Evolutionary conservation across 108 stramenopile species (phyloP), one percentile per base, ranked within the genome.

Genomic region (Nannochloropsis oceanica): DNA sequence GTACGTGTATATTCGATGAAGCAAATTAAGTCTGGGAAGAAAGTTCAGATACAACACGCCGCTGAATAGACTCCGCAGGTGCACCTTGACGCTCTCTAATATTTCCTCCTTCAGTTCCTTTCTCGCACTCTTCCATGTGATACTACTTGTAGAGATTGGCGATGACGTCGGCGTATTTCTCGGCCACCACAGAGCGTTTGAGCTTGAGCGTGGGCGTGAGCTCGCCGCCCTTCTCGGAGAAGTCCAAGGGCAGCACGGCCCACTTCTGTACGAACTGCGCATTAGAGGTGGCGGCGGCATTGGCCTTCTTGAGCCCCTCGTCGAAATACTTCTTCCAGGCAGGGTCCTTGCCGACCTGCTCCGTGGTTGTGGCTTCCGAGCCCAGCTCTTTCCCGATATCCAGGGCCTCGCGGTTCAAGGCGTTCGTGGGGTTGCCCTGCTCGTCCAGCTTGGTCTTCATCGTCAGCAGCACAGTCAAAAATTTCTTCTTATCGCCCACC

Each of bases 201-300:
- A 95, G 86, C 87, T 95, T 95, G 83, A 95, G 73, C 25, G 94
- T 95, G 20, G 94, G 93, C 27, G 94, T 95, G 26, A 95, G 93
- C 84, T 94, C 93, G 13, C 93, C 93, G 25, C 90, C 91, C 26
- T 90, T 79, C 27, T 92, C 93, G 50, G 86, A 84, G 89, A 95
- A 93, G 85, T 93, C 92, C 26, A 83, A 81, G 43, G 90, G 86
- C 24, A 95, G 79, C 34, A 94, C 13, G 42, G 79, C 44, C 90
- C 90, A 93, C 86, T 94, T 94, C 43, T 86, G 87, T 25, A 95
- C 91, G 27, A 88, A 84, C 84, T 93, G 93, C n/a, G 94, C 94
- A 25, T 91, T 92, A 44, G 92, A 93, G 11, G 88, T 93, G 44
- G 94, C 90, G 27, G 50, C 44, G 3, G 26, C 11, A 83, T 89